A percentile compares a stretch with the other conserved stretches of the same genome.
Conservation (phyloP, 2,329 filamentous ascomycete species). For the Aplosporella prunicola region DNA sequence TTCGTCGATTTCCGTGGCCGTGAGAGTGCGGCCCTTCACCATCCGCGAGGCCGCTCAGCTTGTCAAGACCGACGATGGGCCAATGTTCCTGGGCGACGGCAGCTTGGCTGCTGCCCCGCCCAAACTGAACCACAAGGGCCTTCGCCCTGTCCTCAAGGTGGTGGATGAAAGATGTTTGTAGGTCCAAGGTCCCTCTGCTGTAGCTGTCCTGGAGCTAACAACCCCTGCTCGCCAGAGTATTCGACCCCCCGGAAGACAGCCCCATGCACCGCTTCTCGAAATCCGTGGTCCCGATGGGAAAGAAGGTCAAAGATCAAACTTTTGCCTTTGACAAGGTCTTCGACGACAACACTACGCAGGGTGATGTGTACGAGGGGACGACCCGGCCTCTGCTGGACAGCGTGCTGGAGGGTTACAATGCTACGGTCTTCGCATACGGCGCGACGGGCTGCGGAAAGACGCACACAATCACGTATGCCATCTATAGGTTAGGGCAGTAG, state of each 20-base stretch:
- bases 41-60: conserved; percentile 94
- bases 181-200: conserved; percentile 2
- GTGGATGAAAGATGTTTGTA: conserved; percentile 94
- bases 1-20: conserved; percentile 43
- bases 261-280: conserved; percentile 80
- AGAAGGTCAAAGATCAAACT: conserved; percentile 92
- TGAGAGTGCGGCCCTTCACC: conserved; percentile 57
- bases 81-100: conserved; percentile 90
- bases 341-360: conserved; percentile 86
- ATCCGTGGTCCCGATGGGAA: conserved; percentile 68
- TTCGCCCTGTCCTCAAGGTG: conserved; percentile 89
- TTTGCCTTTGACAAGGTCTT: conserved; percentile 96
- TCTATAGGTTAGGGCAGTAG: conserved; percentile 38
- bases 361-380: conserved; percentile 90
- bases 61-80: conserved; percentile 68
- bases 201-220: conserved; percentile 15
- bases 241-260: conserved; percentile 93
- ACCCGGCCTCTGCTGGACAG: conserved; percentile 85
- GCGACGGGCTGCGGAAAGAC: conserved; percentile 98
- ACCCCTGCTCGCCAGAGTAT: conserved; percentile 54
- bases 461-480: conserved; percentile 64
- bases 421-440: conserved; percentile 96
- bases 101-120: conserved; percentile 84
- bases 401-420: conserved; percentile 95
- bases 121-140: conserved; percentile 75